These are phyloP conservation scores for Komagataella pastoris DNA, from an alignment of 805 yeast genomes.

Conservation along the genomic window DNA sequence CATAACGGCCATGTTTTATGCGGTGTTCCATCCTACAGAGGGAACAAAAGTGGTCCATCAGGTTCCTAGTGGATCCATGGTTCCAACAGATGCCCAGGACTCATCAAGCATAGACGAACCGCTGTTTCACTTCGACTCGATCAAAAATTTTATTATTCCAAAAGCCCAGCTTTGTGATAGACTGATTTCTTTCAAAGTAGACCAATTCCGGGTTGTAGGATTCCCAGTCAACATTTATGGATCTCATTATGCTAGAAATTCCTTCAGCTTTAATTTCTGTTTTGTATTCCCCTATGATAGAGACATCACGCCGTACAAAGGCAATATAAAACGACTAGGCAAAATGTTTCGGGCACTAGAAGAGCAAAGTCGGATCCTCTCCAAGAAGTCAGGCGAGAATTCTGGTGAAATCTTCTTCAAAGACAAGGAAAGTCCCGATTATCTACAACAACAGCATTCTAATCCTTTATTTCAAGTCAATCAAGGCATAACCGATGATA, in stretches of 20 bases:
- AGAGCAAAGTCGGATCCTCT: constrained; percentile 71
- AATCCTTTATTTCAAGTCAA: neutral
- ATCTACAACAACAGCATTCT: constrained; percentile 4
- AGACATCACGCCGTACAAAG: constrained; percentile 77
- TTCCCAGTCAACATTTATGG: constrained; percentile 79
- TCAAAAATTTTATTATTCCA: constrained; percentile 87
- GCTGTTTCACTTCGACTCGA: constrained; percentile 67
- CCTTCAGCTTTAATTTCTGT: constrained; percentile 86
- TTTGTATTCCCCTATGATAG: constrained; percentile 79
- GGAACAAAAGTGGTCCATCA: constrained; percentile 89
- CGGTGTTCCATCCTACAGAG: constrained; percentile 90
- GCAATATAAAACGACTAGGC: constrained; percentile 73
- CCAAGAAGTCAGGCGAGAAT: constrained; percentile 34
- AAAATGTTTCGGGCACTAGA: constrained; percentile 83
- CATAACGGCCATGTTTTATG: constrained; percentile 77
- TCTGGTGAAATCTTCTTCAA: constrained; percentile 25
- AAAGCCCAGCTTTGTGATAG: constrained; percentile 84
- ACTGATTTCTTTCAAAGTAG: constrained; percentile 60
- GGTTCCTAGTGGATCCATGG: constrained; percentile 68
- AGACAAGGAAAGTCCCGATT: constrained; percentile 5
- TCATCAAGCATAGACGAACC: constrained; percentile 23
- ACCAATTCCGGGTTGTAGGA: constrained; percentile 62
- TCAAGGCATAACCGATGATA: constrained; percentile 2
- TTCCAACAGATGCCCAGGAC: constrained; percentile 19
- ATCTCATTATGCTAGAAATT: constrained; percentile 71